phyloP scores from a whole-genome alignment of 2,329 filamentous ascomycete species.

The Helotiales sp. region DNA sequence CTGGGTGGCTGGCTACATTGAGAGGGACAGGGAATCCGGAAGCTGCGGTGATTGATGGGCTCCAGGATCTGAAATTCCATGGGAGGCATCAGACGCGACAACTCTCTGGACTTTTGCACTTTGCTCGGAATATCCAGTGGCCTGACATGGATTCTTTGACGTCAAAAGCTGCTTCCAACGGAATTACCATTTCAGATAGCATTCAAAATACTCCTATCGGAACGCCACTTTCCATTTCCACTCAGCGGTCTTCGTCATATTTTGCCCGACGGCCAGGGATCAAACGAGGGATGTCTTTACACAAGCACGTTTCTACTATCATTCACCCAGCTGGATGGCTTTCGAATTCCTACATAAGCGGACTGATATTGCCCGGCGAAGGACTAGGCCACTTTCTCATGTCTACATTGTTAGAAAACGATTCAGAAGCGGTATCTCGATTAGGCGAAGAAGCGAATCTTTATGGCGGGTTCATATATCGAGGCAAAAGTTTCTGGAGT shows the following conservation, averaged over 20 bases:
- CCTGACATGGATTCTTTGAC: constrained; percentile 56
- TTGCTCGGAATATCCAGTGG: constrained; percentile 67
- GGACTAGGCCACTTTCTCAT: constrained; percentile 67
- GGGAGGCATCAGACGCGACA: constrained; percentile 61
- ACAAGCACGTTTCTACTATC: constrained; percentile 57
- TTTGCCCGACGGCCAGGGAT: constrained; percentile 39
- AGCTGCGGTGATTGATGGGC: constrained; percentile 49
- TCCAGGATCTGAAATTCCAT: constrained; percentile 43
- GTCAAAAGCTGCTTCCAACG: constrained; percentile 41
- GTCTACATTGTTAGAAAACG: constrained; percentile 68
- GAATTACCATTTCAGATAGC: constrained; percentile 38
- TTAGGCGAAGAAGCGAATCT: constrained; percentile 66
- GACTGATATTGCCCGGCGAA: constrained; percentile 68
- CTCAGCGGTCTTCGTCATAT: constrained; percentile 41
- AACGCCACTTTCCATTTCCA: constrained; percentile 41
- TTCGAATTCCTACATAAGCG: constrained; percentile 70
- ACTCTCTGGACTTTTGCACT: constrained; percentile 65
- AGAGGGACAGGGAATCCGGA: constrained; percentile 52
- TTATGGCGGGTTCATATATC: constrained; percentile 68
- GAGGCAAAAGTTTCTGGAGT: constrained; percentile 71
- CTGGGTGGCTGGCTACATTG: constrained; percentile 61
- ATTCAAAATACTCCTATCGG: constrained; percentile 34
- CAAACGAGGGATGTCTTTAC: constrained; percentile 33
- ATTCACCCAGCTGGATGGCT: constrained; percentile 68
- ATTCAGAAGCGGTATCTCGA: constrained; percentile 60